Evolutionary conservation across 1,284 basidiomycete species (phyloP), one percentile per base, ranked within the genome.

Genomic region (Fistulinella cinereoalba): DNA sequence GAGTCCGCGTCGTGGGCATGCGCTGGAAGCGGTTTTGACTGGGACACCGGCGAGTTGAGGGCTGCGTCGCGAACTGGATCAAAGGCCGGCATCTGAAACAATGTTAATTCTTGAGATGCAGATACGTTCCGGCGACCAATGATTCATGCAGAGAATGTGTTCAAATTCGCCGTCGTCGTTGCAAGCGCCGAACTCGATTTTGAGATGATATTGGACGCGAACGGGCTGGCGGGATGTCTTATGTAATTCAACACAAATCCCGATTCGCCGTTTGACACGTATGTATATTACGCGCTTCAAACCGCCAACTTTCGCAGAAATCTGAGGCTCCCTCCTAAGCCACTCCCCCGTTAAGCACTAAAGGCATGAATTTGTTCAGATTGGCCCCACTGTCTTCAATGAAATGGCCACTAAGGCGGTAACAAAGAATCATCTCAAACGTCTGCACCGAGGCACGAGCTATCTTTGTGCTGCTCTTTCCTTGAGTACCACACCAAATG

Each of bases 31-130:
- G 58, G 13, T 19, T 64, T 66, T 39, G 65, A 41, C 45, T 61
- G 66, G 9, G 60, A 61, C 53, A 74, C 56, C 16, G 79, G 80
- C 31, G 84, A 85, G 68, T 85, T 85, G 57, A 83, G 75, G 60
- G 85, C 84, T 53, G 85, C 85, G 75, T 88, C 85, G 62, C 85
- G 79, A 50, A 88, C 86, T 61, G 87, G 87, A 75, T 89, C 86
- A 74, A 88, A 89, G 51, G 81, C 81, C 60, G 85, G 84, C 85
- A 88, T 85, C 54, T 56, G 46, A 37, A 21, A 33, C n/a, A 3
- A 38, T 38, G 32, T 31, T 22, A 41, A 43, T 40, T 16, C 24
- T 39, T 43, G 41, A 25, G 33, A 15, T 23, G 38, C 21, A 37
- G n/a, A 19, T 34, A 31, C 41, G 44, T 41, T 42, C 12, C 21